A percentile compares a stretch with the other conserved stretches of the same genome.
Evolutionary conservation across 352 stramenopile species (phyloP).

Genomic region (Globisporangium irregulare): DNA sequence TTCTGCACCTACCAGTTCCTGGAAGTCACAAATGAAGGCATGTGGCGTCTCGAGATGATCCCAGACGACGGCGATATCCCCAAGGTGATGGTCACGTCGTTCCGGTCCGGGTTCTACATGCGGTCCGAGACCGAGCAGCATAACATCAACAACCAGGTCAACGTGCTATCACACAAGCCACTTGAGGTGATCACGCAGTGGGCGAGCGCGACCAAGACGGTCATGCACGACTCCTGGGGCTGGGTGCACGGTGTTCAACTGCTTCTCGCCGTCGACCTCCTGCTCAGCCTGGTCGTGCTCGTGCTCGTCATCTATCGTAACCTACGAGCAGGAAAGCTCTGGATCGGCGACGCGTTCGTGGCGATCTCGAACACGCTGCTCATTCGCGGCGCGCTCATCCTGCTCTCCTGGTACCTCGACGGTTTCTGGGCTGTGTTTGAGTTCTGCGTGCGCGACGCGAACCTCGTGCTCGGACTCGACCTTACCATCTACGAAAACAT

Average conservation of each 20-base stretch:
- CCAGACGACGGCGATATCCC: constrained; percentile 22
- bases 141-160: constrained; percentile 26
- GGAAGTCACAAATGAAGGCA: constrained; percentile 20
- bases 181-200: constrained; percentile 11
- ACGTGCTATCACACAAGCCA: constrained; percentile 2
- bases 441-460: constrained; percentile 29
- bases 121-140: constrained; percentile 21
- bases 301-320: constrained; percentile 31
- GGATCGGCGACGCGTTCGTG: constrained; percentile 42
- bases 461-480: constrained; percentile 17
- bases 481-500: constrained; percentile 26
- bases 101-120: constrained; percentile 30
- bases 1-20: constrained; percentile 30
- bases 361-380: constrained; percentile 27
- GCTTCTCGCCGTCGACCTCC: constrained; percentile 31
- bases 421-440: constrained; percentile 37
- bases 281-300: constrained; percentile 29
- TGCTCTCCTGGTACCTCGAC: constrained; percentile 30
- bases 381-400: constrained; percentile 20
- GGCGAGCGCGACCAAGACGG: not conserved
- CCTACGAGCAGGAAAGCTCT: constrained; percentile 29
- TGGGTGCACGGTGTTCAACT: constrained; percentile 43
- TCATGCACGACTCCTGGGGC: constrained; percentile 26
- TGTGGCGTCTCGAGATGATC: constrained; percentile 23
- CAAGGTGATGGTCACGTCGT: constrained; percentile 28